Base-by-base conservation (phyloP, 208 protist species). In the Crithidia expoeki region DNA sequence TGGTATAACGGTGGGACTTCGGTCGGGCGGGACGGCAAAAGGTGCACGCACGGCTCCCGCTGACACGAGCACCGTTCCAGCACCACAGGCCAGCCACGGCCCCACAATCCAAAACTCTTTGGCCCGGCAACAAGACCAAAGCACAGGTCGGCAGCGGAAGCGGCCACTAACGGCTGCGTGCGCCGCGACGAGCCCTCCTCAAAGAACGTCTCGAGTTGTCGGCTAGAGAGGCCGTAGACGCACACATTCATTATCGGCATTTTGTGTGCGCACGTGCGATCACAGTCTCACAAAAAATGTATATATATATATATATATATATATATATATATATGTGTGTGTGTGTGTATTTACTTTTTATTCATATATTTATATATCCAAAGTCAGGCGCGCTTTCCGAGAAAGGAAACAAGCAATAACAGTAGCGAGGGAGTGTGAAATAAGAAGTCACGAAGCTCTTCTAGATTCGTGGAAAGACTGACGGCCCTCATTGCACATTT, bases 101-200 rank as follows among this genome's bases (percentile, higher is more conserved):
- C 86, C 86, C 86, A 92, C 25, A 63, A 63, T 32, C 86, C 86
- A 50, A 89, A 78, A 38, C 62, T 64, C 9, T 64, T 65, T 17
- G 62, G 59, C 10, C 46, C 75, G 10, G 68, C 65, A 16, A 89
- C 81, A 27, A 92, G 64, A 27, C 65, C 86, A 27, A 89, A 79
- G 36, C 79, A 69, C 25, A 92, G 44, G 27, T 84, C 64, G 36
- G 74, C 68, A 16, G 51, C 23, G 2, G 55, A 72, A 11, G 62
- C 46, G 2, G 72, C 72, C 42, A 77, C 46, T 1, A 77, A 58
- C 38, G 72, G 72, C 57, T 77, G 72, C n/a, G 64, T 21, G 25
- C 60, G 60, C n/a, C 70, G 76, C 27, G 38, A 44, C 10, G 21
- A 44, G 33, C 77, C 76, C 17, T 49, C 51, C 9, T 25, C 51